Evolutionary conservation across 1,284 basidiomycete species (phyloP), one percentile per base, ranked within the genome.

Genomic region (Serendipita sp.): DNA sequence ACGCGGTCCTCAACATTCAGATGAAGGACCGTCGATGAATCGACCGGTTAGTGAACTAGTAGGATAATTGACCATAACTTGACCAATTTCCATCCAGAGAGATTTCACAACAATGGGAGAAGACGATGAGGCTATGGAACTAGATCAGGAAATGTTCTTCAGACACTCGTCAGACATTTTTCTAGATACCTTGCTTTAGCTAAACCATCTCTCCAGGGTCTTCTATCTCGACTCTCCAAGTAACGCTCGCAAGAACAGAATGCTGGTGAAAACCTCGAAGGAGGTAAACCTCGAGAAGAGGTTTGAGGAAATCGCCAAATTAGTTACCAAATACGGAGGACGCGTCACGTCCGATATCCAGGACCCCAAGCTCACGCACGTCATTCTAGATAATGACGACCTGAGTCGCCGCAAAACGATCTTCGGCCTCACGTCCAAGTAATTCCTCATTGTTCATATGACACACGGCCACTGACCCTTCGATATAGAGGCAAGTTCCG

Each of bases 221-320:
- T 93, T 94, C 74, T 96, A 95, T 73, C 77, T 96, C 43, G 93
- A 95, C 72, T 83, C 88, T 1, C 79, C 83, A 0, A 76, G 76
- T 6, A 92, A 92, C 68, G 91, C 91, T 0, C 71, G 70, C 4
- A 74, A 75, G 68, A 79, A 91, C 66, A 81, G 77, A 0, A 81
- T 95, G 75, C 49, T 67, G 2, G 73, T 80, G 3, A 82, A 80
- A 63, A 72, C 77, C n/a, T 83, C 80, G 69, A 70, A 81, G 44
- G 66, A 66, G 47, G 50, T 47, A 8, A 63, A 66, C 17, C 67
- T 69, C n/a, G 53, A 65, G 17, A 43, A 45, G 35, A 64, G 91
- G 32, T 82, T 94, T 61, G 66, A 67, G 4, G 71, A 81, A 34
- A 70, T 88, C 2, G 72, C 75, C 6, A 72, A 73, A 63, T 70